Evolutionary conservation across 805 yeast species (phyloP).

Genomic region (Diddensiella transvaalensis): DNA sequence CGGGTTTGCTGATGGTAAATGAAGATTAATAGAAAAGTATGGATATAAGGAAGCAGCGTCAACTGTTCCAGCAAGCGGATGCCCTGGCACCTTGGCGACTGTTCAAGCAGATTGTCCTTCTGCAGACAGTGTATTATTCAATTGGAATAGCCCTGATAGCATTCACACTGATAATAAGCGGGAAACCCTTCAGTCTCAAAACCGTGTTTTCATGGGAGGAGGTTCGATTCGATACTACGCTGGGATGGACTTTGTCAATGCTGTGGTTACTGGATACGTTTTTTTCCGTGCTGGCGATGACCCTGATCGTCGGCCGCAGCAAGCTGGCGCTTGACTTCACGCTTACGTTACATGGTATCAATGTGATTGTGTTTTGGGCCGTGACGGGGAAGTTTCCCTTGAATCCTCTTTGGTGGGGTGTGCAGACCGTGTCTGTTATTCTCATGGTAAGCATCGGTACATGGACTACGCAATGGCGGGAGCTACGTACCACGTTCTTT

Average conservation of each 20-base stretch:
- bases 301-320: constrained; percentile 85
- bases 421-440: constrained; percentile 65
- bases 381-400: constrained; percentile 66
- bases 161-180: constrained; percentile 63
- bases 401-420: constrained; percentile 76
- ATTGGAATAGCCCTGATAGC: constrained; percentile 67
- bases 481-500: constrained; percentile 82
- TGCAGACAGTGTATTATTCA: constrained; percentile 75
- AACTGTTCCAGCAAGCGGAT: constrained; percentile 34
- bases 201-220: constrained; percentile 82
- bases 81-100: constrained; percentile 56
- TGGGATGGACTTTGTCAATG: constrained; percentile 69
- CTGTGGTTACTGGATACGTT: constrained; percentile 84
- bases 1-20: too few species aligned
- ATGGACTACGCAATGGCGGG: constrained; percentile 89
- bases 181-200: constrained; percentile 59
- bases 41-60: constrained; percentile 8
- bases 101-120: constrained; percentile 65
- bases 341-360: constrained; percentile 81
- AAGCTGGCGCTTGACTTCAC: constrained; percentile 97
- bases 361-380: constrained; percentile 64
- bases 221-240: constrained; percentile 67
- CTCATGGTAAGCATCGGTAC: constrained; percentile 79
- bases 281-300: constrained; percentile 77
- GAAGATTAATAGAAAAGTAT: not conserved